Conservation (phyloP, 306 rosid genomes). For the Inga laurina region DNA sequence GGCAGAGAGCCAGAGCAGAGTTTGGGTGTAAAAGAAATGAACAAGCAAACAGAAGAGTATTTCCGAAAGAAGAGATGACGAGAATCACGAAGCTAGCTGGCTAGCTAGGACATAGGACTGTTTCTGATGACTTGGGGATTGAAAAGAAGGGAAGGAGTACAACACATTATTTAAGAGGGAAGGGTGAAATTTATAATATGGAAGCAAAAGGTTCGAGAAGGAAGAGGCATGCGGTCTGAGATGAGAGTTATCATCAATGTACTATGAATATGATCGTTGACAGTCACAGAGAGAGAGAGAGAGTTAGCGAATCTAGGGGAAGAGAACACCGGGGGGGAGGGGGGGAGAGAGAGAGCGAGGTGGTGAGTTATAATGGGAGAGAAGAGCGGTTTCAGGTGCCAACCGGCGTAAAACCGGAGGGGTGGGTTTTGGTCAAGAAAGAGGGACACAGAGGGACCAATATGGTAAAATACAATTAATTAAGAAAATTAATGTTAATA, state of each 20-base stretch:
- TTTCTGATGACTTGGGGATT: background rate
- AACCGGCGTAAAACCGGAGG: conserved; percentile 45
- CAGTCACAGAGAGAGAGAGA: background rate
- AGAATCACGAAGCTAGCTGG: conserved; percentile 31
- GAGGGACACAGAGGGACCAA: background rate
- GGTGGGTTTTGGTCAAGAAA: background rate
- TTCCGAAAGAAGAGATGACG: conserved; percentile 17
- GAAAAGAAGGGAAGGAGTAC: background rate
- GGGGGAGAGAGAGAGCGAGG: background rate
- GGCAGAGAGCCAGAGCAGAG: background rate
- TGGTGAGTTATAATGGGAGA: conserved; percentile 39
- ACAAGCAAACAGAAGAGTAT: background rate
- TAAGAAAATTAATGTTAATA: background rate
- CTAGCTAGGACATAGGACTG: background rate
- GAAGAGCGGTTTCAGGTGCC: conserved; percentile 45
- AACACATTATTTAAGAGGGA: background rate
- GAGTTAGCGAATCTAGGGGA: background rate
- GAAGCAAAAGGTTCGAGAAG: background rate
- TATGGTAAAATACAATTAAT: background rate
- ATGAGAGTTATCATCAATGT: conserved; percentile 7
- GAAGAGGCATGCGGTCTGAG: conserved; percentile 46
- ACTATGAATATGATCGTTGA: background rate
- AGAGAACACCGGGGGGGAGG: background rate
- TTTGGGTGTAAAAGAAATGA: background rate
- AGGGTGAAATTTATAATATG: background rate